Base-by-base conservation (phyloP, 352 stramenopile genomes). In the Globisporangium sylvaticum region DNA sequence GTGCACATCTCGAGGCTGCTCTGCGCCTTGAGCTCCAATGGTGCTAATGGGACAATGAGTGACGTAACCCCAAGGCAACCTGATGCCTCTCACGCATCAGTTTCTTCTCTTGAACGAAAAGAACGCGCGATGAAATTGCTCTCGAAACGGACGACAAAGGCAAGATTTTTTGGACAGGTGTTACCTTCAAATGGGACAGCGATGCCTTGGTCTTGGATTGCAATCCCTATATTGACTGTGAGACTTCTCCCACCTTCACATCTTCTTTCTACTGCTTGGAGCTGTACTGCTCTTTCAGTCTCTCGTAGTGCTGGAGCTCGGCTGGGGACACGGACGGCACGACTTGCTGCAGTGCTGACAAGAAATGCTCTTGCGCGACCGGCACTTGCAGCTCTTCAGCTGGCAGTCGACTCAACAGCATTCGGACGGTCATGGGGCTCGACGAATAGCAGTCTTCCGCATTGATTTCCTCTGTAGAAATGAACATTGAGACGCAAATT, bases 261-360 rank as follows among this genome's bases (percentile, higher is more conserved):
- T 44, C 5, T 44, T 18, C 37, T 44, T 32, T 66, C 22, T 64
- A 58, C 75, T 89, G 74, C 24, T 74, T 83, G 8, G 81, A 92
- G 64, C 81, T 96, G 74, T 94, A 97, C 78, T 97, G 84, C 54
- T 84, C 69, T 56, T 89, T 89, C 37, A 97, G 77, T 27, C 83
- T 85, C 65, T 97, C 90, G 71, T 97, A 97, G 66, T 97, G 90
- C 46, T 73, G 66, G 48, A 96, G 80, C 72, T 97, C 90, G 8
- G 88, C 85, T 2, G 82, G 73, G 8, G 89, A 96, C 27, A 97
- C 90, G 0, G 90, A 97, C 63, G 90, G 89, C 63, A 89, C 77
- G 1, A 96, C 79, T 32, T 84, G 74, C 29, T 71, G 71, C 22
- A 94, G 66, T 18, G 86, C 80, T 7, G 65, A 68, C 29, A 84